Base-by-base conservation (phyloP, 371 early-diverging fungal genomes). In the Apophysomyces elegans region DNA sequence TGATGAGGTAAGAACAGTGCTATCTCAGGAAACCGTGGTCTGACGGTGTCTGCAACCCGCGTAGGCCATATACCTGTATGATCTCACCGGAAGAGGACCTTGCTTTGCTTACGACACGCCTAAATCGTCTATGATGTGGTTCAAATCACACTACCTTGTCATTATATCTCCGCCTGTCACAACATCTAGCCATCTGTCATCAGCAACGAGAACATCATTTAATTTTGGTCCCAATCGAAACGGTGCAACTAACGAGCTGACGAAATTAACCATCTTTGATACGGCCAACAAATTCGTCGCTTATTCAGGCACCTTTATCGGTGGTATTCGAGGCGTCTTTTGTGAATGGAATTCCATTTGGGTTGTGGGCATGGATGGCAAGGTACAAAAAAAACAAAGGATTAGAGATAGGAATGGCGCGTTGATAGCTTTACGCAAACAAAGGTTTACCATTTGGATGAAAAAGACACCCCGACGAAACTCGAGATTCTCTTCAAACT, bases 261-360 rank as follows among this genome's bases (percentile, higher is more conserved):
- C 86, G n/a, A 87, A 86, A 37, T 74, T 98, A 59, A 93, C 96
- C 0, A 86, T 98, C 16, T 94, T 96, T 64, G 97, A 98, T 64
- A 88, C 95, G 0, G 89, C 85, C 41, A 94, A 93, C 80, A 96
- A 95, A 72, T 93, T 93, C 69, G 87, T 95, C 9, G 96, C 96
- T 0, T 94, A 88, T 58, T 79, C 86, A 3, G 92, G 88, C 4
- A 89, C 87, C 0, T 93, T 96, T 62, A 68, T 84, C 8, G 88
- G 86, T 8, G 91, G 86, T 12, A 87, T 88, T 56, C 87, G 80
- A 60, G 81, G 89, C 14, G 84, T 95, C 2, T 81, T 90, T 41
- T 87, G 88, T 62, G 96, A 95, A 70, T 96, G 96, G 95, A 94
- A 92, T 58, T 89, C 93, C 50, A 83, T 96, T n/a, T 95, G 92